These are phyloP conservation scores for Aspergillus ruber DNA, from an alignment of 2,329 filamentous ascomycete species.

Conservation along the genomic window DNA sequence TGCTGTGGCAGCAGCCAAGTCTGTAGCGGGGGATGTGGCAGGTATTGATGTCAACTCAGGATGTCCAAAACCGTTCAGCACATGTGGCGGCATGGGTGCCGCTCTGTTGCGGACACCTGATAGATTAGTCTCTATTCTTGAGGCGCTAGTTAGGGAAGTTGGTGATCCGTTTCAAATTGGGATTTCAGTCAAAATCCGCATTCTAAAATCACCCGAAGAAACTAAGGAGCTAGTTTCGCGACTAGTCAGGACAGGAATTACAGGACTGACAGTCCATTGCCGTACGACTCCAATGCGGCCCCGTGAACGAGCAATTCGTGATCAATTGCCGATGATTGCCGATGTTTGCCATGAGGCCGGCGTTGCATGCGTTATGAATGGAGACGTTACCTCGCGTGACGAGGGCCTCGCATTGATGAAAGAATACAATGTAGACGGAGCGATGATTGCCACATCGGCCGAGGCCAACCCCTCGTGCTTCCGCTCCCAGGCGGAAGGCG, in stretches of 20 bases:
- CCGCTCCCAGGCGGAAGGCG: constrained; percentile 57
- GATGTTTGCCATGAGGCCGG: constrained; percentile 74
- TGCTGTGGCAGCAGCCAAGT: constrained; percentile 74
- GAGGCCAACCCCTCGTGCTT: constrained; percentile 91
- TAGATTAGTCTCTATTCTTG: constrained; percentile 72
- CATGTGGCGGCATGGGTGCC: constrained; percentile 89
- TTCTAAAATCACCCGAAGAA: constrained; percentile 68
- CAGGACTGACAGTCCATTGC: constrained; percentile 86
- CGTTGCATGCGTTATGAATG: constrained; percentile 92
- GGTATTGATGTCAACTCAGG: constrained; percentile 97
- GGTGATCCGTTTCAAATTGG: constrained; percentile 74
- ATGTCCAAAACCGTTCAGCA: constrained; percentile 97
- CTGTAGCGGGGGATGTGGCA: constrained; percentile 80
- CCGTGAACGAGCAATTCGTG: constrained; percentile 76
- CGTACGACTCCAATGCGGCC: constrained; percentile 94
- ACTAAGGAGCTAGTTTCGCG: constrained; percentile 72
- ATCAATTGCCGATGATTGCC: constrained; percentile 77
- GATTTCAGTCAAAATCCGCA: constrained; percentile 92
- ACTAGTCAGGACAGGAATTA: constrained; percentile 83
- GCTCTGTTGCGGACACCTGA: constrained; percentile 82
- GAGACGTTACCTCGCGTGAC: constrained; percentile 72
- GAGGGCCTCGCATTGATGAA: constrained; percentile 64
- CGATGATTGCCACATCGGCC: constrained; percentile 92
- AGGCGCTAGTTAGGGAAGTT: constrained; percentile 72
- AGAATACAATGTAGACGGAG: constrained; percentile 83